phyloP scores from a whole-genome alignment of 1,284 basidiomycete genomes.

The Takashimella tepidaria region DNA sequence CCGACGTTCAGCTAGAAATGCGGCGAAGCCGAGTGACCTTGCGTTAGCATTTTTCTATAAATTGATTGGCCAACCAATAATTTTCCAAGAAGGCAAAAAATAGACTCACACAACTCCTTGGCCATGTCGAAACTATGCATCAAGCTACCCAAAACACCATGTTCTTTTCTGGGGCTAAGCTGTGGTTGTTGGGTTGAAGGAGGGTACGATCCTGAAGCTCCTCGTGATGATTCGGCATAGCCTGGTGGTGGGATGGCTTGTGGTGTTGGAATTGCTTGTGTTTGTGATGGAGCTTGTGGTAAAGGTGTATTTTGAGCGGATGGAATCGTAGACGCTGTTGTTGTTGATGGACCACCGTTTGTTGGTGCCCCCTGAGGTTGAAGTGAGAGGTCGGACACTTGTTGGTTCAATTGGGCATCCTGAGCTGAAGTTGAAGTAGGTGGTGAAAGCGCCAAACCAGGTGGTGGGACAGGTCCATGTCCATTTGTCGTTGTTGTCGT shows the following conservation, averaged over 20 bases:
- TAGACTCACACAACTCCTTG: slow-evolving; percentile 43
- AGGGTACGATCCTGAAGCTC: slow-evolving; percentile 35
- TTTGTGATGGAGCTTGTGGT: slow-evolving; percentile 3
- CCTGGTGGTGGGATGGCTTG: slow-evolving; percentile 16
- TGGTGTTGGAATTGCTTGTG: slow-evolving; percentile 3
- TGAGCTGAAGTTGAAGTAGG: slow-evolving; percentile 12
- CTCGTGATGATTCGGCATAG: slow-evolving; percentile 50
- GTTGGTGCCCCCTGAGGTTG: neutral
- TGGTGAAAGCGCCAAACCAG: slow-evolving; percentile 28
- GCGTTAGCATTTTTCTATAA: no score
- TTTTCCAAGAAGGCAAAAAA: no score
- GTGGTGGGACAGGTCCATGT: slow-evolving; percentile 21
- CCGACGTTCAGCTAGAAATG: slow-evolving; percentile 67
- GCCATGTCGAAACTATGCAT: slow-evolving; percentile 92
- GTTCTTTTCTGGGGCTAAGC: slow-evolving; percentile 20
- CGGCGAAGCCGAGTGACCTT: no score
- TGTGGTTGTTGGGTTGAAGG: slow-evolving; percentile 11
- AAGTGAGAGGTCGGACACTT: neutral
- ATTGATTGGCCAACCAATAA: neutral
- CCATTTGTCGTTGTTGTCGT: slow-evolving; percentile 14
- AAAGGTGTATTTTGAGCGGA: neutral
- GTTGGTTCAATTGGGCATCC: slow-evolving; percentile 1
- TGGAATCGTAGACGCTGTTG: slow-evolving; percentile 6
- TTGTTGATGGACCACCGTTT: neutral
- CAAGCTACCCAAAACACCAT: slow-evolving; percentile 74